phyloP scores from a whole-genome alignment of 352 stramenopile genomes.

The Pythium monospermum region DNA sequence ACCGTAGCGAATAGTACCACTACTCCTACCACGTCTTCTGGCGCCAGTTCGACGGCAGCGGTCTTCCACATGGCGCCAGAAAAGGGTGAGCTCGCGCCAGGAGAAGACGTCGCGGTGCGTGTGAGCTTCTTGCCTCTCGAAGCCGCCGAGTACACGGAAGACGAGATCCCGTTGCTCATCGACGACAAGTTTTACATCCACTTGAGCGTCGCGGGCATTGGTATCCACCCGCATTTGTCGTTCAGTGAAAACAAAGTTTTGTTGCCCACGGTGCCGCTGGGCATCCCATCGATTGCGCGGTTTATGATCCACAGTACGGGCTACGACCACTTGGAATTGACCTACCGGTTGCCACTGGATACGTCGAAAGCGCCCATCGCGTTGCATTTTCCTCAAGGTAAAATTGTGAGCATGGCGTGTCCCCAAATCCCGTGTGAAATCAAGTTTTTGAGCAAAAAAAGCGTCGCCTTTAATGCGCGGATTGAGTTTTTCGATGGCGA shows the following conservation, averaged over 20 bases:
- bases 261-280: constrained; percentile 88
- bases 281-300: constrained; percentile 44
- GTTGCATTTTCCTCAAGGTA: constrained; percentile 87
- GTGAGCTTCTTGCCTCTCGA: constrained; percentile 86
- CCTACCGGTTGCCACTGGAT: constrained; percentile 73
- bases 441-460: constrained; percentile 70
- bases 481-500: constrained; percentile 93
- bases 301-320: constrained; percentile 85
- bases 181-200: constrained; percentile 78
- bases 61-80: constrained; percentile 85
- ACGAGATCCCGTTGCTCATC: constrained; percentile 69
- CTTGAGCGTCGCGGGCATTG: constrained; percentile 69
- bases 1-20: too few relatives aligned
- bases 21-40: too few relatives aligned
- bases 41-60: constrained; percentile 25
- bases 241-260: constrained; percentile 85
- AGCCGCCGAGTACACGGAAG: constrained; percentile 68
- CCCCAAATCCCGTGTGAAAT: constrained; percentile 82
- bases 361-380: constrained; percentile 71
- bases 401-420: constrained; percentile 79
- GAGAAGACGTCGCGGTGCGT: constrained; percentile 71
- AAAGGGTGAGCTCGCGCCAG: constrained; percentile 66
- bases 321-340: constrained; percentile 91
- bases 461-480: constrained; percentile 87
- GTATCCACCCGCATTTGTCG: constrained; percentile 89